Evolutionary conservation across 176 grass and related monocot genomes (phyloP).

Genomic region (Oryza brachyantha): DNA sequence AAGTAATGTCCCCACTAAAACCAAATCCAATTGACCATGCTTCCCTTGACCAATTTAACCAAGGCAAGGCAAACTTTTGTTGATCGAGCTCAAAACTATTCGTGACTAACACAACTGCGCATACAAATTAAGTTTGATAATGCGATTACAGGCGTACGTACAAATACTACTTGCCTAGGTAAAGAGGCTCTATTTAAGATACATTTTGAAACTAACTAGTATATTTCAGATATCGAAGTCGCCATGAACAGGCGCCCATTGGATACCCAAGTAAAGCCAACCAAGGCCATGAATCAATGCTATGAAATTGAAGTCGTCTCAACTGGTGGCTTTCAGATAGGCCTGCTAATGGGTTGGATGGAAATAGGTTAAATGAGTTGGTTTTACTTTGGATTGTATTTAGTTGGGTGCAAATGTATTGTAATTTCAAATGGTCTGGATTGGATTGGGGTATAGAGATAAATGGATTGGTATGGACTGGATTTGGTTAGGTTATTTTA

Average conservation of each 20-base stretch:
- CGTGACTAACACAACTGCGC: background rate
- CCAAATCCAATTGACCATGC: background rate
- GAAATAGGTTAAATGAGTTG: too few relatives aligned
- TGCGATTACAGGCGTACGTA: conserved; percentile 1
- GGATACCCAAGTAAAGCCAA: background rate
- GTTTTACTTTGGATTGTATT: too few relatives aligned
- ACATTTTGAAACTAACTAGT: too few relatives aligned
- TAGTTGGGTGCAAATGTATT: too few relatives aligned
- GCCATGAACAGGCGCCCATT: background rate
- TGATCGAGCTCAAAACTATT: background rate
- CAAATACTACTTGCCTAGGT: background rate
- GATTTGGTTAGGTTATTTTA: too few relatives aligned
- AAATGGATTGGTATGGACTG: too few relatives aligned
- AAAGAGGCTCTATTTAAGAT: background rate
- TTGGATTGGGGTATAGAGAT: too few relatives aligned
- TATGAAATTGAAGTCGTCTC: conserved; percentile 33
- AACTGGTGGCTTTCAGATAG: background rate
- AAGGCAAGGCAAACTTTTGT: background rate
- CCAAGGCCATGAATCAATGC: background rate
- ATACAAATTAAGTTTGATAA: background rate
- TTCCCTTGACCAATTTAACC: background rate
- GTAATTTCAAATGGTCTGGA: too few relatives aligned
- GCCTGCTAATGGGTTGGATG: too few relatives aligned
- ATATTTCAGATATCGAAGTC: background rate
- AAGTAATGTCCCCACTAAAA: background rate